Conservation (phyloP, 345 rosid species). For the Excoecaria cochinchinensis region DNA sequence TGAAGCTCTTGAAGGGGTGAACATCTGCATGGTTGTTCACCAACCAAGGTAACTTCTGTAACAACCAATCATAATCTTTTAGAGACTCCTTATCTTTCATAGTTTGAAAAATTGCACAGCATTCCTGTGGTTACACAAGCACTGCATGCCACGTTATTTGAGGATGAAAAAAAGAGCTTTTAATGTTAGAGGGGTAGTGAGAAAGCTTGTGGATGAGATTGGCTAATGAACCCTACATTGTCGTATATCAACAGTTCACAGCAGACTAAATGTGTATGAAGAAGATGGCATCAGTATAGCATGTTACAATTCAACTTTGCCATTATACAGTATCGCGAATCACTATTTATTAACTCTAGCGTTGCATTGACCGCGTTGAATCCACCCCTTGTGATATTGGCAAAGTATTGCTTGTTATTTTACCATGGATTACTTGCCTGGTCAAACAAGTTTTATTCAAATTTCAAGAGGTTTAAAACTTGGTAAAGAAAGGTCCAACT, state of each 20-base stretch:
- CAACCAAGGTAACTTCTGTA: constrained; percentile 70
- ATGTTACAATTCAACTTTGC: background rate
- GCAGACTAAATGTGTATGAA: background rate
- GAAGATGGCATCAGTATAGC: background rate
- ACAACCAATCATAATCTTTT: background rate
- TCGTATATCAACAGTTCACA: background rate
- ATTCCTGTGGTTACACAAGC: too few species aligned
- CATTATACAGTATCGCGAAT: background rate
- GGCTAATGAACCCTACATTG: background rate
- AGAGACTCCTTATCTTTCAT: background rate
- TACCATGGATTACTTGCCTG: background rate
- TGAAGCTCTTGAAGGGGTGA: constrained; percentile 93
- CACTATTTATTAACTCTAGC: background rate
- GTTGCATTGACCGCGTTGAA: background rate
- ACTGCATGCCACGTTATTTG: background rate
- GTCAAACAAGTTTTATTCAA: background rate
- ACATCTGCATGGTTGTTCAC: constrained; percentile 92
- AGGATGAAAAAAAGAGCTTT: background rate
- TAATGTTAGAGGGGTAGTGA: background rate
- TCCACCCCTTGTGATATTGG: background rate
- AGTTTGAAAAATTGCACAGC: background rate
- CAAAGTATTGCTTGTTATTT: background rate
- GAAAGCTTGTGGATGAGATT: background rate
- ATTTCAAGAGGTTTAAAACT: background rate
- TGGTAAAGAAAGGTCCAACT: background rate